Evolutionary conservation across 441 rosid species (phyloP), one percentile per base, ranked within the genome.

Genomic region (Croton laevigatus): DNA sequence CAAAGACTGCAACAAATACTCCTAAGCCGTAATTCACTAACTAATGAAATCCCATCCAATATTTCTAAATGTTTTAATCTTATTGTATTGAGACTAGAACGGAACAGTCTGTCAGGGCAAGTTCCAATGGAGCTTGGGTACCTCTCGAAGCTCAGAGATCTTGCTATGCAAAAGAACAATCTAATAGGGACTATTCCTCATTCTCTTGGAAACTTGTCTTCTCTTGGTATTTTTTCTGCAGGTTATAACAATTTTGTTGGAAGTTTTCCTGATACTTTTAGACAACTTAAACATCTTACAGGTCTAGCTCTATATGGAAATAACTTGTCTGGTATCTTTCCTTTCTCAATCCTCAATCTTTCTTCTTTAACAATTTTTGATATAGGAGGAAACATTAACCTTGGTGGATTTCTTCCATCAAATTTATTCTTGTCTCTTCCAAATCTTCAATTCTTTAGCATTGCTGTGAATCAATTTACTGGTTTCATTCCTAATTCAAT

Each of bases 201-300:
- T 66, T 73, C 81, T 27, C 63, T 86, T 20, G 85, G 81, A 68
- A 66, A 74, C 37, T 76, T 83, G 62, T 84, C 88, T 46, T 74
- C 81, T 52, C 27, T 53, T 3, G 45, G 62, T n/a, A 11, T 27
- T 38, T 23, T 84, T 27, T 83, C 75, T 58, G 69, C 73, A 40
- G 60, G 79, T 34, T 9, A 22, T 5, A 86, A 86, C 71, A 52
- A 40, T n/a, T 71, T 86, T 38, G 6, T 16, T 0, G 90, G 88
- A 16, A 69, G 72, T 19, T 37, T 72, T 27, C 75, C 75, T 45
- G 71, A 59, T 0, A 3, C 37, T 12, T 0, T 72, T 0, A 23
- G 40, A 3, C 6, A 46, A 20, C 8, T 72, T 19, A 37, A 11
- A 6, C 57, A 12, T 72, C 12, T 5, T 0, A 7, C n/a, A n/a